Evolutionary conservation across 306 rosid species (phyloP).

Genomic region (Elaeagnus macrophylla): DNA sequence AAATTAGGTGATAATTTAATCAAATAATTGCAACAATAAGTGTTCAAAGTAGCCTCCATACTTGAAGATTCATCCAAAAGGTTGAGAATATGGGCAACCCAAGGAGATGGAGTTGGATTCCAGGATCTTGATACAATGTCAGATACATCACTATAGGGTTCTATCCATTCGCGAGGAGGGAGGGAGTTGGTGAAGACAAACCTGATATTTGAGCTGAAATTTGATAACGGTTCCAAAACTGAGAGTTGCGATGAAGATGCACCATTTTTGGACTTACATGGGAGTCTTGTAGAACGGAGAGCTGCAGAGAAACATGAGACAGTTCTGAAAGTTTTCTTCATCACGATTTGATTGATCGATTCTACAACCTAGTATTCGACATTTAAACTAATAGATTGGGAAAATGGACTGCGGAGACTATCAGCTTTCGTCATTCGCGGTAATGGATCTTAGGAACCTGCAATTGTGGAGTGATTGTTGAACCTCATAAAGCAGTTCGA

Average conservation of each 20-base stretch:
- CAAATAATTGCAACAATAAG: conserved; percentile 46
- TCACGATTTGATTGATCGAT: conserved; percentile 8
- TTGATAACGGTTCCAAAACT: conserved; percentile 4
- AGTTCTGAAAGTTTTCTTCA: conserved; percentile 30
- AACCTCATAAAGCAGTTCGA: too few species aligned
- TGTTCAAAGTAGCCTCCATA: conserved; percentile 62
- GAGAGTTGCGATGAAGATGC: conserved; percentile 20
- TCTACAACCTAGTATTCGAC: neutral
- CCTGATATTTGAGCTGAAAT: conserved; percentile 29
- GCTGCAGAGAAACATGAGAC: conserved; percentile 7
- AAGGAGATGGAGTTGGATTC: conserved; percentile 48
- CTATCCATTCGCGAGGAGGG: conserved; percentile 73
- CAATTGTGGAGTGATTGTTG: too few species aligned
- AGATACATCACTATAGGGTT: conserved; percentile 66
- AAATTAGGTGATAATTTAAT: conserved; percentile 65
- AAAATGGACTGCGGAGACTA: too few species aligned
- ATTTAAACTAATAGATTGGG: neutral
- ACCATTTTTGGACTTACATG: conserved; percentile 15
- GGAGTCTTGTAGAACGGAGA: conserved; percentile 13
- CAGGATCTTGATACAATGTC: conserved; percentile 46
- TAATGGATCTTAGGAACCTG: too few species aligned
- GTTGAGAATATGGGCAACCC: conserved; percentile 57
- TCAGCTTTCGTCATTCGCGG: too few species aligned
- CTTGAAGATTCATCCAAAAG: conserved; percentile 45
- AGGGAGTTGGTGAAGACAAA: conserved; percentile 30